Conservation (phyloP, 352 stramenopile genomes). For the Blastocystis sp. region DNA sequence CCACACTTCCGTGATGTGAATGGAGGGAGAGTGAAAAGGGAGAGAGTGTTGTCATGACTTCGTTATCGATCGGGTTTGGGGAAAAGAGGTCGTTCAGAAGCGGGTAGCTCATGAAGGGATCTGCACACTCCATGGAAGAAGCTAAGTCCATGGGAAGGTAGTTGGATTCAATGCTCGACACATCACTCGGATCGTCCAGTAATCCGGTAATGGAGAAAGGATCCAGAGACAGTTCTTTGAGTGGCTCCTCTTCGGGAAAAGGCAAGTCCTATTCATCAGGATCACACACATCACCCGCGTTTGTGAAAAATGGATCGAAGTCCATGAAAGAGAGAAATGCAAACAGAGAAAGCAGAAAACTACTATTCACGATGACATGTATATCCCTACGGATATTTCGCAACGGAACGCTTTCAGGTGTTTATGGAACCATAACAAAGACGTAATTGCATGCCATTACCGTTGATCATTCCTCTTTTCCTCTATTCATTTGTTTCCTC, state of each 20-base stretch:
- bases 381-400: background rate
- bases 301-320: background rate
- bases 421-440: too few relatives aligned
- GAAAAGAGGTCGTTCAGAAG: background rate
- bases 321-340: background rate
- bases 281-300: background rate
- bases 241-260: background rate
- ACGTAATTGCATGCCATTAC: too few relatives aligned
- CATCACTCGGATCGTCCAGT: background rate
- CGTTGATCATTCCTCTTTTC: too few relatives aligned
- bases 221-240: background rate
- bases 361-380: background rate
- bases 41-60: background rate
- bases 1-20: background rate
- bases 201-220: background rate
- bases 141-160: background rate
- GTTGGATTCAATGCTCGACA: background rate
- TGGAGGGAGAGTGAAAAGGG: background rate
- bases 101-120: background rate
- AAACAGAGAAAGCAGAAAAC: constrained; percentile 2
- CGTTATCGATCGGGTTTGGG: background rate
- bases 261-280: background rate
- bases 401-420: too few relatives aligned
- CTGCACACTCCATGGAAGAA: background rate
- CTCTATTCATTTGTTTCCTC: too few relatives aligned